Evolutionary conservation across 305 asterid genomes (phyloP).

Genomic region (Solanum hybrid): DNA sequence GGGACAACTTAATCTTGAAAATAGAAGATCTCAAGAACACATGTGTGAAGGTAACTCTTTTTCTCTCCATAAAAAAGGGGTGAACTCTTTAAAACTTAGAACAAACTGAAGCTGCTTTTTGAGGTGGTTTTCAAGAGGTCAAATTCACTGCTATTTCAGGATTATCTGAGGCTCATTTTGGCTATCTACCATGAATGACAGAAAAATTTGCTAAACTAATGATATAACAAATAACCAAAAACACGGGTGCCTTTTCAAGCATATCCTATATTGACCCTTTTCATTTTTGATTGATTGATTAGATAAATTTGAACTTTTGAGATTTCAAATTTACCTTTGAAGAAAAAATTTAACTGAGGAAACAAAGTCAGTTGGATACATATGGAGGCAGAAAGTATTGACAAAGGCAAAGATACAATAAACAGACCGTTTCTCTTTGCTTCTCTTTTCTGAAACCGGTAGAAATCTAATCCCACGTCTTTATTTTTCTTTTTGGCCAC

Average conservation of each 20-base stretch:
- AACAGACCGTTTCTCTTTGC: conserved; percentile 71
- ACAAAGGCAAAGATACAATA: neutral
- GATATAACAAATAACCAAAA: neutral
- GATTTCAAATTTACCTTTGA: neutral
- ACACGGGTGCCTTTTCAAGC: neutral
- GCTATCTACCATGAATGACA: neutral
- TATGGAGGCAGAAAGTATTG: neutral
- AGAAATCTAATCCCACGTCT: conserved; percentile 61
- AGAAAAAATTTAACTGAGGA: neutral
- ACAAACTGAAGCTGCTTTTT: neutral
- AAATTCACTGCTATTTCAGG: neutral
- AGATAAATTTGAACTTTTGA: neutral
- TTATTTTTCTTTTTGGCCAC: conserved; percentile 61
- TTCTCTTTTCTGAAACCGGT: conserved; percentile 78
- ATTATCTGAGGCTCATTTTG: neutral
- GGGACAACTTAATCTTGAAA: neutral
- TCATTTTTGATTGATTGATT: neutral
- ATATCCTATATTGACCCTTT: neutral
- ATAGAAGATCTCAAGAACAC: neutral
- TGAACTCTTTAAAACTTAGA: neutral
- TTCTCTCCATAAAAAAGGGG: neutral
- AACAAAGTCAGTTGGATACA: neutral
- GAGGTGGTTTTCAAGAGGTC: neutral
- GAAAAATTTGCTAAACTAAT: neutral
- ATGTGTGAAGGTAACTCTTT: neutral